Evolutionary conservation across 2,329 filamentous ascomycete genomes (phyloP), one percentile per base, ranked within the genome.

Genomic region (Dendrostoma leiphaemia): DNA sequence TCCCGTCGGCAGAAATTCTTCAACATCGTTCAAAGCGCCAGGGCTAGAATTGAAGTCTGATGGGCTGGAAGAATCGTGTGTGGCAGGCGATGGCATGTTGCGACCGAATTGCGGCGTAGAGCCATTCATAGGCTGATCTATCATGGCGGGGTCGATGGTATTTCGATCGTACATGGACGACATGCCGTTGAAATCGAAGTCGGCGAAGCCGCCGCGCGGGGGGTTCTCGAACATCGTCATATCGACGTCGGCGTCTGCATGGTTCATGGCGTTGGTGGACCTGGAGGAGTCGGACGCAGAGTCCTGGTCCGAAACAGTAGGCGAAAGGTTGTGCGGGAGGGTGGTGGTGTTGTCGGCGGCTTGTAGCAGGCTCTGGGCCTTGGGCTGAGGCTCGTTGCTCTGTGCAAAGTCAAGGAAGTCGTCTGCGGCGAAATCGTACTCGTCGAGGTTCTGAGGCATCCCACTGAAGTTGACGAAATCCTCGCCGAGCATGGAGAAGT

Each of bases 261-360:
- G 61, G 34, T 70, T 71, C 53, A 71, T 65, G 29, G 66, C 71
- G 19, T 74, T 72, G 58, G 76, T 74, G 15, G 74, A 73, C 35
- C 72, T 72, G 12, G 75, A 76, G 8, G 79, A 81, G 57, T 81
- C 78, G 48, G 78, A 81, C 4, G 76, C 55, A 3, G 77, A 79
- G 61, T 81, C 78, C 54, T 72, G 72, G 48, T 74, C 76, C 10
- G 71, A 74, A 48, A 67, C 71, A 65, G 68, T 69, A 43, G 72
- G 70, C 34, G 72, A 74, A 58, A 71, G 70, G 48, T 71, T 73
- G 43, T 73, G 71, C n/a, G 72, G 71, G 15, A 69, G 70, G 19
- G 65, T 61, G 15, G 65, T 61, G 15, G 71, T 62, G 37, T 71
- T 63, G n/a, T 53, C 52, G 37, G 45, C 47, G 19, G 59, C 48